These are phyloP conservation scores for Phytopythium ostracodes DNA, from an alignment of 352 stramenopile species.

Conservation along the genomic window DNA sequence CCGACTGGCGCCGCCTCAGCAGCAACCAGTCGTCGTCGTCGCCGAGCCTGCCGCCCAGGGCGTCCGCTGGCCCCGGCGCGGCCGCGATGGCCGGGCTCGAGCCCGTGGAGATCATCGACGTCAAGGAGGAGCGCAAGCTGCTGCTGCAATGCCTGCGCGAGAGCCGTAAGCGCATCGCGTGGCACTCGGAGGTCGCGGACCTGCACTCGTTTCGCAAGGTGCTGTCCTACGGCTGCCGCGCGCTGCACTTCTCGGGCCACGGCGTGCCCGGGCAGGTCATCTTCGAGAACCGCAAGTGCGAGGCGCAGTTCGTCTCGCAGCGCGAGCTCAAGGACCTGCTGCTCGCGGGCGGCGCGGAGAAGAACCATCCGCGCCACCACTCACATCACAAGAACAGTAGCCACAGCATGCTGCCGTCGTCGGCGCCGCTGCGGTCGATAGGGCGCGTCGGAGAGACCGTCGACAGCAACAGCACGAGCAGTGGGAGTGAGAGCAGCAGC, in stretches of 20 bases:
- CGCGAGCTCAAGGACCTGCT: constrained; percentile 73
- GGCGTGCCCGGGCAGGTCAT: constrained; percentile 74
- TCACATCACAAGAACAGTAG: constrained; percentile 2
- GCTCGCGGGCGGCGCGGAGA: constrained; percentile 53
- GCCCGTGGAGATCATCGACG: constrained; percentile 84
- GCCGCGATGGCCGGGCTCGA: constrained; percentile 35
- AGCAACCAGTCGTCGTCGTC: background rate
- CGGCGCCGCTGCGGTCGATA: background rate
- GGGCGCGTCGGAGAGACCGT: too few relatives aligned
- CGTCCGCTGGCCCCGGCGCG: background rate
- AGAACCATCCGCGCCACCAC: constrained; percentile 7
- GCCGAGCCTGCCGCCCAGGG: constrained; percentile 11
- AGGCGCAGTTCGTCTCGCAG: constrained; percentile 81
- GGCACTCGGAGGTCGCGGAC: constrained; percentile 77
- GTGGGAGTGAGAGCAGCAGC: constrained; percentile 8
- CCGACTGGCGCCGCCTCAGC: constrained; percentile 61
- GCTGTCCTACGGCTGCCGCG: constrained; percentile 69
- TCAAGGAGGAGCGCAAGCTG: constrained; percentile 70
- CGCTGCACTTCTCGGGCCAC: constrained; percentile 78
- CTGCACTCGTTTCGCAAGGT: constrained; percentile 81
- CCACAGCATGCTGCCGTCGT: background rate
- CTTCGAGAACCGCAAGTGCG: constrained; percentile 76
- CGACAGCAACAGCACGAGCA: constrained; percentile 7
- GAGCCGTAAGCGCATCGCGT: constrained; percentile 54
- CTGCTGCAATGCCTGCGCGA: constrained; percentile 73